Base-by-base conservation (phyloP, 2,329 filamentous ascomycete species). In the Pseudogymnoascus sp. region DNA sequence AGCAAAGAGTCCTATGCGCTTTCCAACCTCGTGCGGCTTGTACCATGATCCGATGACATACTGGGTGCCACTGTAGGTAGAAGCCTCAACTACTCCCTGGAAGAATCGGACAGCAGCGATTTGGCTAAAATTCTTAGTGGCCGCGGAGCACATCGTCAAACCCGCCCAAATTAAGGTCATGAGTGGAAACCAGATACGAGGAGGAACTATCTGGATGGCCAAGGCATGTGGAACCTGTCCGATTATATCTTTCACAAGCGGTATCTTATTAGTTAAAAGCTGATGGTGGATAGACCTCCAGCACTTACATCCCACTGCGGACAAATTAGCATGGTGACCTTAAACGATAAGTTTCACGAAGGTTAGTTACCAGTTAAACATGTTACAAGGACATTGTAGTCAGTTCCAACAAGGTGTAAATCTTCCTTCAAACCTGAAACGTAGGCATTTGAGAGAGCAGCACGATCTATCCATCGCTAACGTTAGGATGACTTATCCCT, bases 141-240 rank as follows among this genome's bases (percentile, higher is more conserved):
- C 77, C 1, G 82, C 83, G 1, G 83, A 85, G 36, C 79, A 74
- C 82, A 88, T 86, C 2, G 86, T 89, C 27, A 89, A 72, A 0
- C 78, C 75, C 2, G 81, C 85, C 87, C 86, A 89, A 62, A 83
- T 68, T 17, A 86, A 62, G 80, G 87, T 86, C 79, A 85, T 86
- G 29, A 76, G 68, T 0, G 85, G 85, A 68, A 86, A 86, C 76
- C 83, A 88, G 64, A 83, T 76, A n/a, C 84, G 78, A 2, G 85
- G 86, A 21, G 68, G 27, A 42, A 59, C 17, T 33, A 63, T 60
- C 48, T 62, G 27, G 2, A 89, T 76, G 2, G 83, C 83, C 7
- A 87, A 71, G 67, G 86, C 86, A 60, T 80, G 82, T 0, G 84
- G 84, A 13, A 87, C 75, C 69, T 88, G 84, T 0, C 85, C 84